Evolutionary conservation across 169 alveolate genomes (phyloP).

Genomic region (Plasmodium gonderi): DNA sequence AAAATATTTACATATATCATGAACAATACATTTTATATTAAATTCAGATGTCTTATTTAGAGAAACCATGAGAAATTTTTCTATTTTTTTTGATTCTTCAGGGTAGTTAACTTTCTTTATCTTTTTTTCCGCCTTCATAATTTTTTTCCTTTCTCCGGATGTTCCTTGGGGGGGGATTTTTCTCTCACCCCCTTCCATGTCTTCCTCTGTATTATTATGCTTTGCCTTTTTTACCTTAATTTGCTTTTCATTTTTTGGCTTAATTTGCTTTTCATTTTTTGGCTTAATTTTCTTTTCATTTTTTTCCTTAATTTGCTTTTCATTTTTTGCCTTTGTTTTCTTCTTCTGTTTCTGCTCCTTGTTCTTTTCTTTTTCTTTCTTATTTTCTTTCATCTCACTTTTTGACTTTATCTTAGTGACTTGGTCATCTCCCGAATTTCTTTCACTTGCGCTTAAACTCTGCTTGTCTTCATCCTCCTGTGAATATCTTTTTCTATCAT

Average conservation of each 20-base stretch:
- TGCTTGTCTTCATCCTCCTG: neutral
- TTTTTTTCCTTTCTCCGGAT: neutral
- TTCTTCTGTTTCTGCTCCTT: slow-evolving; percentile 8
- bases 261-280: slow-evolving; percentile 4
- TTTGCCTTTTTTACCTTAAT: neutral
- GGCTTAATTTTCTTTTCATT: slow-evolving; percentile 2
- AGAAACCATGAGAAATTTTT: slow-evolving; percentile 38
- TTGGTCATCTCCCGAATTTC: neutral
- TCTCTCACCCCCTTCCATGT: neutral
- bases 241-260: neutral
- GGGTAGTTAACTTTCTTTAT: slow-evolving; percentile 26
- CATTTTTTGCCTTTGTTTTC: neutral
- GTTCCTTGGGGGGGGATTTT: neutral
- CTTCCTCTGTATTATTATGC: neutral
- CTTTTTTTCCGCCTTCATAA: neutral
- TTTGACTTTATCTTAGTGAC: slow-evolving; percentile 28
- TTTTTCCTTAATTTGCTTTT: neutral
- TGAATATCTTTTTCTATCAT: neutral
- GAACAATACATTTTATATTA: slow-evolving; percentile 64
- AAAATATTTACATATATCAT: slow-evolving; percentile 67
- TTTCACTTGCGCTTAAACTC: neutral
- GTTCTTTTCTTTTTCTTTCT: slow-evolving; percentile 11
- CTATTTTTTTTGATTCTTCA: slow-evolving; percentile 53
- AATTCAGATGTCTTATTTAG: slow-evolving; percentile 65
- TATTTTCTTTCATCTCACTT: neutral